These are phyloP conservation scores for Craterostigma plantagineum DNA, from an alignment of 257 asterid genomes.

Conservation along the genomic window DNA sequence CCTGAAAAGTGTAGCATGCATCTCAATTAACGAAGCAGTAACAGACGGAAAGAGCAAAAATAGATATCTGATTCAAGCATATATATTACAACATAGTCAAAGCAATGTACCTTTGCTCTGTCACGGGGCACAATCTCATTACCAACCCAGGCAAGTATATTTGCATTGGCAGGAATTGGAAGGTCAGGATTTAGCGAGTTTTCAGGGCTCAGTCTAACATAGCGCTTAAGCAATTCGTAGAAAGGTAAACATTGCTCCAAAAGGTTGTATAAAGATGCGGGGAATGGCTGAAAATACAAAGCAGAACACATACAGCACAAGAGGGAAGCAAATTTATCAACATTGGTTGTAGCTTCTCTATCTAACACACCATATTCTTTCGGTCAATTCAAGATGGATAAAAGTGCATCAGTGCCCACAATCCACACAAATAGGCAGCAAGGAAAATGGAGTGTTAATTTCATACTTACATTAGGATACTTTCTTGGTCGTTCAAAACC, in stretches of 20 bases:
- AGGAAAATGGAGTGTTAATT: not conserved
- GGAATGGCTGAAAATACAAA: constrained; percentile 48
- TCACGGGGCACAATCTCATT: constrained; percentile 79
- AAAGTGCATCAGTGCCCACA: no score
- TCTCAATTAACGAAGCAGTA: not conserved
- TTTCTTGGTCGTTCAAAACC: constrained; percentile 34
- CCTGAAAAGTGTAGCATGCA: constrained; percentile 20
- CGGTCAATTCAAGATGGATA: no score
- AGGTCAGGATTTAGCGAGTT: constrained; percentile 25
- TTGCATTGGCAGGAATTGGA: constrained; percentile 66
- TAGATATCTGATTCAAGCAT: not conserved
- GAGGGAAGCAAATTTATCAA: not conserved
- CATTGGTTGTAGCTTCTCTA: not conserved
- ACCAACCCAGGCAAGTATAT: constrained; percentile 89
- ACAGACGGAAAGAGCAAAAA: not conserved
- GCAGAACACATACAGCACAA: no score
- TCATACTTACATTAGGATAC: constrained; percentile 40
- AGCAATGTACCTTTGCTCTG: constrained; percentile 57
- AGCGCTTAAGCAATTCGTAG: constrained; percentile 53
- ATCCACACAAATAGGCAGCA: not conserved
- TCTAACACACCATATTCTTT: no score
- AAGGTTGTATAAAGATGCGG: constrained; percentile 42
- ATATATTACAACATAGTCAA: constrained; percentile 5
- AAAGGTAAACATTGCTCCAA: constrained; percentile 78
- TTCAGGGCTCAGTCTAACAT: constrained; percentile 14